Evolutionary conservation across 768 basidiomycete species (phyloP), one percentile per base, ranked within the genome.

Genomic region (Amanita jacksonii): DNA sequence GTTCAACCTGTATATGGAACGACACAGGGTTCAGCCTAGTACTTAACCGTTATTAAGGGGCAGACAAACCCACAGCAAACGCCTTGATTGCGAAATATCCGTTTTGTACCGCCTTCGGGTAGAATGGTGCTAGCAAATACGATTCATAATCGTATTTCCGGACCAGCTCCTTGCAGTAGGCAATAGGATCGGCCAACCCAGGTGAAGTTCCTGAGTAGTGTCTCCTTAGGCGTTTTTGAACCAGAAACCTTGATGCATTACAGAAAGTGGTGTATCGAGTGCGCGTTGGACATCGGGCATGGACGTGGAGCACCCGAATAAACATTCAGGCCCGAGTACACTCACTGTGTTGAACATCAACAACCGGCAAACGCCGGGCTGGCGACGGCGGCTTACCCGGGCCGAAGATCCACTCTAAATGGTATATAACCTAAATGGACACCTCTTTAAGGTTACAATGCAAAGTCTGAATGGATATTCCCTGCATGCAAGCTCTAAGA

Each of bases 131-230:
- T 23, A 72, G 66, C 22, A 92, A 67, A 56, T 73, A 88, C 12
- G 82, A 79, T 41, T 89, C 85, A 57, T 89, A 85, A 67, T 92
- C 88, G 54, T 85, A 76, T 63, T 77, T 83, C 48, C 70, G 78
- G 42, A 91, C 81, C 45, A 85, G 66, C 28, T 77, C 68, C 47
- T 59, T 72, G 72, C 88, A 92, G 55, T 87, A 88, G 34, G 67
- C 68, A 12, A 62, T 56, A 31, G 81, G 73, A 51, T 78, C 61
- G 18, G 59, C 57, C 13, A 56, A 52, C 20, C 63, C 61, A 23
- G 47, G 38, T 43, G 46, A 35, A 16, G 42, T 30, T 20, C 49
- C 49, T 18, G 44, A 45, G 7, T 45, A 38, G 22, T 19, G 16
- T 31, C 37, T 31, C 27, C 18, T n/a, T 20, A 30, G 25, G 19